phyloP scores from a whole-genome alignment of 192 early-diverging fungal species.

The Coemansia sp. region DNA sequence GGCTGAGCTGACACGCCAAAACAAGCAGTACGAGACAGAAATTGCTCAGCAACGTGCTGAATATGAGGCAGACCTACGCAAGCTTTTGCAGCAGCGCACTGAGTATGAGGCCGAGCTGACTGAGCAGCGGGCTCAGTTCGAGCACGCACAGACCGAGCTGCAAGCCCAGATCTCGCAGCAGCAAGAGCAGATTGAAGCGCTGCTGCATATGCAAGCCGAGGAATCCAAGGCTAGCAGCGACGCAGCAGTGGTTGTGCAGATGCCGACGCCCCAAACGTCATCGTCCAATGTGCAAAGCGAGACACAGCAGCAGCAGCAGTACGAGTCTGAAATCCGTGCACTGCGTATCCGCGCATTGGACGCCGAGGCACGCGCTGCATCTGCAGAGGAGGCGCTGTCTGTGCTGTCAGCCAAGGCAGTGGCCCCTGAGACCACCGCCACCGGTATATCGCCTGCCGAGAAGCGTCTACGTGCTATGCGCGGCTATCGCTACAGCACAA shows the following conservation, averaged over 20 bases:
- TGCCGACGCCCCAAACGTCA: slow-evolving; percentile 39
- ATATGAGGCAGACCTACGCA: neutral
- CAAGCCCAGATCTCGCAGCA: neutral
- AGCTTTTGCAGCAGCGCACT: neutral
- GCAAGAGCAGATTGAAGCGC: neutral
- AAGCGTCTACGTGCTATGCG: slow-evolving; percentile 31
- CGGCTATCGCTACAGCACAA: slow-evolving; percentile 35
- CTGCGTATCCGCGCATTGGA: slow-evolving; percentile 20
- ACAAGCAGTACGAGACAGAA: neutral
- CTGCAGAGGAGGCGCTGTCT: slow-evolving; percentile 34
- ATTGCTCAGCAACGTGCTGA: neutral
- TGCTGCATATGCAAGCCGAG: neutral
- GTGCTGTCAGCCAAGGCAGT: slow-evolving; percentile 12
- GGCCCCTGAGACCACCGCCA: slow-evolving; percentile 4
- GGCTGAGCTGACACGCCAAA: neutral
- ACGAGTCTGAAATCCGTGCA: neutral
- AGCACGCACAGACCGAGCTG: neutral
- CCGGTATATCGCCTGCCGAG: slow-evolving; percentile 15
- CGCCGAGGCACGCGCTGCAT: slow-evolving; percentile 35
- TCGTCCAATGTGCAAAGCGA: slow-evolving; percentile 18
- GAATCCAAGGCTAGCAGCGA: too few relatives aligned
- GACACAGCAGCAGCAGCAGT: neutral
- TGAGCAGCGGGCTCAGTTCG: slow-evolving; percentile 1
- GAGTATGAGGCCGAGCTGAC: slow-evolving; percentile 8
- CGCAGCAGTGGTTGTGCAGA: slow-evolving; percentile 4